These are phyloP conservation scores for Lotmaria passim DNA, from an alignment of 208 protist genomes.

Conservation along the genomic window DNA sequence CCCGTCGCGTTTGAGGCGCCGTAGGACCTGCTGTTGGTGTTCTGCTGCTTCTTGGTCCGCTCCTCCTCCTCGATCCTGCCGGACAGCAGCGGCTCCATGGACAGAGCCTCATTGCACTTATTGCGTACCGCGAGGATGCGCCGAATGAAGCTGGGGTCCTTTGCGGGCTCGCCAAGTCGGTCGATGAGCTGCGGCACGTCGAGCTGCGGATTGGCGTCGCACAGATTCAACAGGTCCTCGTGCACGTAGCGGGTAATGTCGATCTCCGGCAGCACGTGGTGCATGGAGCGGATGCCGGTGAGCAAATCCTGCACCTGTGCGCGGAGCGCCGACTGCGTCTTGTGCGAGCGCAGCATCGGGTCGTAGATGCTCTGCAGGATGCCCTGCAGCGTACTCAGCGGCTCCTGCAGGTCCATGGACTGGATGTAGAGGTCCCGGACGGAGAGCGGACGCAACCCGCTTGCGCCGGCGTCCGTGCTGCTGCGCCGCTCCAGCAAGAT, in stretches of 20 bases:
- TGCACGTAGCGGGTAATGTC: conserved; percentile 76
- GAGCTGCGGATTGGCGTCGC: conserved; percentile 58
- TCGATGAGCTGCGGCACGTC: conserved; percentile 78
- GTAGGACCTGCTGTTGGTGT: conserved; percentile 21
- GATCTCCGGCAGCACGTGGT: conserved; percentile 62
- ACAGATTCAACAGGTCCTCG: conserved; percentile 74
- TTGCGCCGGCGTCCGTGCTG: neutral
- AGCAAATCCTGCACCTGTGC: conserved; percentile 78
- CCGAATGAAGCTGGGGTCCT: conserved; percentile 65
- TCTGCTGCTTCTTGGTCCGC: conserved; percentile 21
- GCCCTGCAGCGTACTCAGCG: conserved; percentile 63
- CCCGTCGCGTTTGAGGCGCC: neutral
- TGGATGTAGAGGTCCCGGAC: conserved; percentile 70
- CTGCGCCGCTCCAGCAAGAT: conserved; percentile 30
- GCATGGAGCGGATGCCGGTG: conserved; percentile 63
- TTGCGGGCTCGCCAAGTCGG: conserved; percentile 59
- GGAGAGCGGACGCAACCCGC: conserved; percentile 22
- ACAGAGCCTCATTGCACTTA: conserved; percentile 58
- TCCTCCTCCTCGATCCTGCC: conserved; percentile 43
- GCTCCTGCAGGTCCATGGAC: conserved; percentile 62
- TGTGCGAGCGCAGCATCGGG: conserved; percentile 51
- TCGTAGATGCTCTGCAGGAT: conserved; percentile 78
- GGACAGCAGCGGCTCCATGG: conserved; percentile 50
- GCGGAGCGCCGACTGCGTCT: conserved; percentile 53
- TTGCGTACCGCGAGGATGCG: conserved; percentile 70